Conservation (phyloP, 352 stramenopile genomes). For the Pythium aquatile region DNA sequence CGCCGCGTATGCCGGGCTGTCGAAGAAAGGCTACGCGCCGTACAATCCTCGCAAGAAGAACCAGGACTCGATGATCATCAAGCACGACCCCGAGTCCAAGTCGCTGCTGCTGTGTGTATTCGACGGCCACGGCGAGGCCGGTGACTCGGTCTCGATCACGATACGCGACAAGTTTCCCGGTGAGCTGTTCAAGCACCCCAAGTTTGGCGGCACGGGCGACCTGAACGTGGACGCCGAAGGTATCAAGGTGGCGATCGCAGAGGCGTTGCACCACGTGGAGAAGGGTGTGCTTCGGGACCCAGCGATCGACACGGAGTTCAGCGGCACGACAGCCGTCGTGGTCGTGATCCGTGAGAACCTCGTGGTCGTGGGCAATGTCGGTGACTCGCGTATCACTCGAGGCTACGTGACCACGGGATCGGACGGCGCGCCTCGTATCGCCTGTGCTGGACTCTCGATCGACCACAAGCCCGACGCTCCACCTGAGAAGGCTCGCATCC, state of each 20-base stretch:
- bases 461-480: slow-evolving; percentile 98
- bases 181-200: slow-evolving; percentile 91
- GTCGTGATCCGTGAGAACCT: slow-evolving; percentile 69
- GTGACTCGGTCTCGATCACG: slow-evolving; percentile 88
- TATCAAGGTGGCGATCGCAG: slow-evolving; percentile 56
- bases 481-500: slow-evolving; percentile 94
- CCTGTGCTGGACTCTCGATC: slow-evolving; percentile 86
- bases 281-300: slow-evolving; percentile 86
- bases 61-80: slow-evolving; percentile 96
- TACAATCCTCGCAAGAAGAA: slow-evolving; percentile 99
- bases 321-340: slow-evolving; percentile 82
- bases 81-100: slow-evolving; percentile 89
- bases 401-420: slow-evolving; percentile 61
- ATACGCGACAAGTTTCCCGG: slow-evolving; percentile 89
- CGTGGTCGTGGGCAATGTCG: slow-evolving; percentile 96
- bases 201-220: slow-evolving; percentile 59
- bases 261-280: slow-evolving; percentile 63
- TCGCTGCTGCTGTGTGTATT: slow-evolving; percentile 95
- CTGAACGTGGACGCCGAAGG: slow-evolving; percentile 55
- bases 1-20: slow-evolving; percentile 67
- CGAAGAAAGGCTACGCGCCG: slow-evolving; percentile 83
- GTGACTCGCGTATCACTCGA: slow-evolving; percentile 94
- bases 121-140: slow-evolving; percentile 96
- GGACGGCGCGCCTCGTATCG: slow-evolving; percentile 28
- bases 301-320: slow-evolving; percentile 94